Evolutionary conservation across 1,139 yeast genomes (phyloP).

Genomic region (Geotrichum candidum): DNA sequence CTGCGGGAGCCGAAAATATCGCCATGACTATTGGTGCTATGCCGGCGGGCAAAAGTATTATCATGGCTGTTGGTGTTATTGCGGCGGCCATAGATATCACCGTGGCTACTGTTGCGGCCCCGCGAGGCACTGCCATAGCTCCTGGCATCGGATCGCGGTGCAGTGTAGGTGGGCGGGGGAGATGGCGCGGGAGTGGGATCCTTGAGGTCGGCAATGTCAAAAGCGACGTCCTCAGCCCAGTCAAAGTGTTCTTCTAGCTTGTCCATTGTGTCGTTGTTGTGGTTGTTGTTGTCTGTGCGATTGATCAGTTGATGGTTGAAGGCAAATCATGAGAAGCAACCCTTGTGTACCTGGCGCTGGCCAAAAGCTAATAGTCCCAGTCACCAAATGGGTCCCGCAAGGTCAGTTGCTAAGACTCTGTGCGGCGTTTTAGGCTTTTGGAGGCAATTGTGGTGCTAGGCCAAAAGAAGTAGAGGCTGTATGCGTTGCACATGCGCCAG

Average conservation of each 20-base stretch:
- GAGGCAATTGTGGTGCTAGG: too few species aligned
- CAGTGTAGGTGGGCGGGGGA: too few species aligned
- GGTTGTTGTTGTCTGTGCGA: not conserved
- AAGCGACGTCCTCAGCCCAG: not conserved
- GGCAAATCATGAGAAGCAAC: not conserved
- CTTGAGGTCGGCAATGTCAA: not conserved
- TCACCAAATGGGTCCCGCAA: not conserved
- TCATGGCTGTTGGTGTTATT: not conserved
- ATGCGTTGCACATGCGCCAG: too few species aligned
- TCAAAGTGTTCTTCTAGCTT: not conserved
- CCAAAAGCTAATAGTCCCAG: not conserved
- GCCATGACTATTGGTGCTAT: too few species aligned
- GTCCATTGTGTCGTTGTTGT: not conserved
- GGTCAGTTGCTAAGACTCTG: not conserved
- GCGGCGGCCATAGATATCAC: not conserved
- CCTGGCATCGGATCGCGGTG: too few species aligned
- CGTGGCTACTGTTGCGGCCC: not conserved
- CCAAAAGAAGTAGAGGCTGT: too few species aligned
- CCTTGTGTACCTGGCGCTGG: not conserved
- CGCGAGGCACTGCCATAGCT: too few species aligned
- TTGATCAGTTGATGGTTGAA: not conserved
- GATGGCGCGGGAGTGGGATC: not conserved
- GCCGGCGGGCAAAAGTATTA: not conserved
- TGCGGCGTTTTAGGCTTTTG: not conserved
- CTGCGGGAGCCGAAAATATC: too few species aligned